Evolutionary conservation across 805 yeast genomes (phyloP), one percentile per base, ranked within the genome.

Genomic region (Yarrowia deformans): DNA sequence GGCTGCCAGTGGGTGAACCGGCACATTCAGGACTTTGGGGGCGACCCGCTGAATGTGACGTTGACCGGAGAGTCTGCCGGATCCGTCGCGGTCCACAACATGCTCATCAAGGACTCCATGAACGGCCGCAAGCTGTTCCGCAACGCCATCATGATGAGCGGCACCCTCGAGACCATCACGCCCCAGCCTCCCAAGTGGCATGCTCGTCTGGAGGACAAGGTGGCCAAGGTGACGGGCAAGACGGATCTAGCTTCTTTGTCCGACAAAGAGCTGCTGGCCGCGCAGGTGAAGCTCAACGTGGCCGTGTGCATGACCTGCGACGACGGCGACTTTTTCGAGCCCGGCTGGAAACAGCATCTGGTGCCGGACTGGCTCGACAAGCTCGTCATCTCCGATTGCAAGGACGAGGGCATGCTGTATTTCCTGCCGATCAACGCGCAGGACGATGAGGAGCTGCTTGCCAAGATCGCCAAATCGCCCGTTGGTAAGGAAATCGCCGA

Each of bases 41-140:
- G 87, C 39, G 81, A 84, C 72, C 77, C 81, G 0, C 76, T 75
- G 14, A 74, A 75, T 46, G 77, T 85, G 40, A 80, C 86, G 0
- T 75, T 83, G 40, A 79, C 81, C 45, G 87, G 87, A 7, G 77
- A 83, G 52, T 79, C 83, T 43, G 85, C 87, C 5, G 88, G 87
- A 12, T 63, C 68, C 4, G 68, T 63, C 8, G 68, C 68, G 3
- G 56, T 49, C 1, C 68, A 63, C 39, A 63, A 63, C 39, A 63
- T 63, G 68, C 55, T 63, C 39, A 63, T 63, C 68, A 63, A 63
- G 56, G 68, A 63, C 39, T 37, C 46, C 19, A 63, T 63, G 68
- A 63, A 63, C 48, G 68, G 68, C 23, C 35, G 39, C 12, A 48
- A 63, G 16, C 56, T 63, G 55, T 63, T 63, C 39, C 48, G 68